Conservation (phyloP, 2,329 filamentous ascomycete species). For the Ceratocystis variospora region DNA sequence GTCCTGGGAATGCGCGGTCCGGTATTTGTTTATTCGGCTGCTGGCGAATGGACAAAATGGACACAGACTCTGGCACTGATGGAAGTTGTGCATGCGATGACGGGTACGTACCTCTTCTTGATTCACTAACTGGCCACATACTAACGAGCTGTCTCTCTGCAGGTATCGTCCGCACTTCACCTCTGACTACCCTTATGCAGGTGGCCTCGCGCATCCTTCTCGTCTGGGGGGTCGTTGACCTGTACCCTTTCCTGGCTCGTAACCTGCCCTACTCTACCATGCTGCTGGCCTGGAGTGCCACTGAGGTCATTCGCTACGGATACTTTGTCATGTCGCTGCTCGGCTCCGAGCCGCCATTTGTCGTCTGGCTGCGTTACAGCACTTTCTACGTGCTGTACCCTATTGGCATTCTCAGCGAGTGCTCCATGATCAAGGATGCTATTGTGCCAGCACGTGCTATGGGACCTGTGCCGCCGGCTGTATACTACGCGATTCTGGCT, state of each 20-base stretch:
- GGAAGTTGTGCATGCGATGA: conserved; percentile 68
- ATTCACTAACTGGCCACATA: not conserved
- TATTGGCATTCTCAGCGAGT: conserved; percentile 79
- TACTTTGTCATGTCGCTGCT: conserved; percentile 71
- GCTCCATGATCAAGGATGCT: conserved; percentile 60
- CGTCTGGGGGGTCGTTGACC: conserved; percentile 69
- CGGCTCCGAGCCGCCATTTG: conserved; percentile 44
- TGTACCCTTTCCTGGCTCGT: conserved; percentile 53
- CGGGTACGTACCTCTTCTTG: conserved; percentile 41
- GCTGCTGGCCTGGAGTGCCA: conserved; percentile 77
- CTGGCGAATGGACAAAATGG: conserved; percentile 57
- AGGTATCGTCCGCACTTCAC: conserved; percentile 75
- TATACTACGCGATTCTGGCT: conserved; percentile 50
- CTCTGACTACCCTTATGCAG: conserved; percentile 80
- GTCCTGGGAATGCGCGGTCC: conserved; percentile 43
- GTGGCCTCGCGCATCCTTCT: conserved; percentile 76
- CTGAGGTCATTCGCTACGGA: conserved; percentile 84
- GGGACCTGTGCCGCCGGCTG: conserved; percentile 39
- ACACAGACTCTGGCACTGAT: conserved; percentile 73
- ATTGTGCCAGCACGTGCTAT: conserved; percentile 42
- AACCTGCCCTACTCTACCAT: conserved; percentile 57
- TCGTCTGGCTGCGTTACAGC: conserved; percentile 80
- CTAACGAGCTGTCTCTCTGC: not conserved
- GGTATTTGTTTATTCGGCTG: conserved; percentile 43
- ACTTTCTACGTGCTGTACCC: conserved; percentile 91